These are phyloP conservation scores for Parascedosporium putredinis DNA, from an alignment of 2,329 filamentous ascomycete species.

Conservation along the genomic window DNA sequence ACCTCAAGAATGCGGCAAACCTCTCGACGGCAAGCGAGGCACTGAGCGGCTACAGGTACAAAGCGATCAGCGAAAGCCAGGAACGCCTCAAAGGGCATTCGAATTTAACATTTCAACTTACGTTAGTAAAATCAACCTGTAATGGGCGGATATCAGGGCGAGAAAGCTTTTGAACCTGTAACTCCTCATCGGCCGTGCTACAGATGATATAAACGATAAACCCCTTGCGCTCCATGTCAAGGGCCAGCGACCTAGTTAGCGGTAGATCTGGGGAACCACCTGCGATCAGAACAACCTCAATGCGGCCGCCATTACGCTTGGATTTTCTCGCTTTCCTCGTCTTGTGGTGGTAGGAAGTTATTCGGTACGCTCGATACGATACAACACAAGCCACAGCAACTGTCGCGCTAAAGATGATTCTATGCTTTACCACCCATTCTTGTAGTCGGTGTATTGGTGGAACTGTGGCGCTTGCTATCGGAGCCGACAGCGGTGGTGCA, in stretches of 20 bases:
- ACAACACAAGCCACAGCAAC: constrained; percentile 61
- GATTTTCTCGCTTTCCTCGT: constrained; percentile 68
- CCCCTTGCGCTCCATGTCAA: constrained; percentile 82
- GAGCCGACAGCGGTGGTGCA: constrained; percentile 31
- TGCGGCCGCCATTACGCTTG: constrained; percentile 63
- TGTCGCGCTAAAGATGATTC: constrained; percentile 60
- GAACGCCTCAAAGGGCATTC: not conserved
- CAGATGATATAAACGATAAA: constrained; percentile 92
- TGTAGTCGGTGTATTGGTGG: constrained; percentile 43
- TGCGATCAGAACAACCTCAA: constrained; percentile 70
- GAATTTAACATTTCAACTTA: constrained; percentile 27
- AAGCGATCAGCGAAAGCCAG: constrained; percentile 9
- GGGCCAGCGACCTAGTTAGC: constrained; percentile 68
- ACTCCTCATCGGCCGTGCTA: constrained; percentile 74
- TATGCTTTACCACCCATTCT: constrained; percentile 63
- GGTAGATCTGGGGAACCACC: constrained; percentile 81
- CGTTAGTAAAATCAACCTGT: constrained; percentile 72
- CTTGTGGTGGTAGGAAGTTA: constrained; percentile 49
- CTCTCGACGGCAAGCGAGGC: constrained; percentile 59
- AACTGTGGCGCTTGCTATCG: constrained; percentile 23
- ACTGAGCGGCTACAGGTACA: constrained; percentile 45
- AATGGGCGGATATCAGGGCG: constrained; percentile 73
- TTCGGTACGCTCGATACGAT: constrained; percentile 40
- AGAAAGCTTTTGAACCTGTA: constrained; percentile 63
- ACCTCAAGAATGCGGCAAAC: constrained; percentile 61